Percentiles rank a stretch among this genome's conserved stretches.
phyloP scores from a whole-genome alignment of 306 rosid genomes.

The Lagenaria siceraria region DNA sequence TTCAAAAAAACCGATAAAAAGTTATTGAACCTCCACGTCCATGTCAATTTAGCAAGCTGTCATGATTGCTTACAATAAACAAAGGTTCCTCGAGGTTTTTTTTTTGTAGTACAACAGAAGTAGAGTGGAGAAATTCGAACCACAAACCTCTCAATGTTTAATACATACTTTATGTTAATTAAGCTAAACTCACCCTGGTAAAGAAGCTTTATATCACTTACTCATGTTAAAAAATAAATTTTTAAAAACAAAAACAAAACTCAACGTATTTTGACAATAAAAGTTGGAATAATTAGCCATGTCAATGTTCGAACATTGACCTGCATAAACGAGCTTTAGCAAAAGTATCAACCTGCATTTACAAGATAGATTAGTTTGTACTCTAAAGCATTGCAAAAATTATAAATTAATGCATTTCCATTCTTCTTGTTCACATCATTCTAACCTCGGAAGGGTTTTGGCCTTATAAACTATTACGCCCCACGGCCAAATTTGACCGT shows the following conservation, averaged over 20 bases:
- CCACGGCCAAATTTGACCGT: neutral
- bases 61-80: too few relatives aligned
- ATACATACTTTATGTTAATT: too few relatives aligned
- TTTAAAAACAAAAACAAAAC: neutral
- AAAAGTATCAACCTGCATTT: neutral
- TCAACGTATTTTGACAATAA: neutral
- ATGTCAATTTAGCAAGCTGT: too few relatives aligned
- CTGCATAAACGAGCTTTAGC: neutral
- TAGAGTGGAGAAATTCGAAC: too few relatives aligned
- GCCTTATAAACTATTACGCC: neutral
- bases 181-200: too few relatives aligned
- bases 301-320: neutral
- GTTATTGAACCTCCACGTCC: too few relatives aligned
- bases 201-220: neutral
- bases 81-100: too few relatives aligned
- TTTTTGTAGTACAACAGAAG: too few relatives aligned
- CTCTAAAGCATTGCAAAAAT: neutral
- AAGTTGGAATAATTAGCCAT: neutral
- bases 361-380: neutral
- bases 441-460: neutral
- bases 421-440: neutral
- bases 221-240: neutral
- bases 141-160: too few relatives aligned
- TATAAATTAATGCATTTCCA: neutral
- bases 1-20: too few relatives aligned